Conservation (phyloP, 2,329 filamentous ascomycete genomes). For the Coniochaeta sp. region DNA sequence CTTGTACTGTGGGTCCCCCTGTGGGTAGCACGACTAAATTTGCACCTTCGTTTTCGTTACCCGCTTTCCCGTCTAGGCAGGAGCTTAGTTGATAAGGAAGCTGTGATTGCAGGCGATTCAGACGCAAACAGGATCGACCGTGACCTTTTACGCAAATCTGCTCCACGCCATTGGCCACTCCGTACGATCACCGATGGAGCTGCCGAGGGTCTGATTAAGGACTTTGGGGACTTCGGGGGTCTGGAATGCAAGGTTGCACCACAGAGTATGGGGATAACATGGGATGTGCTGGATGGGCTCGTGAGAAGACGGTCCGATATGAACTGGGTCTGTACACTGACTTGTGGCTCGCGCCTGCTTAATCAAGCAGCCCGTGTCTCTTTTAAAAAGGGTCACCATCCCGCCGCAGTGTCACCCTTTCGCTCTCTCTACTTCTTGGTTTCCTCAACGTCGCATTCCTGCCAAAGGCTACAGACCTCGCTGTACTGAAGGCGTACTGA, state of each 20-base stretch:
- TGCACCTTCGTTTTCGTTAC: neutral
- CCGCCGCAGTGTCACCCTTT: neutral
- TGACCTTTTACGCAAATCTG: neutral
- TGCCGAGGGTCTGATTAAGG: neutral
- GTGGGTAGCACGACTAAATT: neutral
- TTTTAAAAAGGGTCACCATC: neutral
- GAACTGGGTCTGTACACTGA: neutral
- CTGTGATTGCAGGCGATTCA: neutral
- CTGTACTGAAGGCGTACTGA: neutral
- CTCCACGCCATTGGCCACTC: neutral
- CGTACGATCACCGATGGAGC: neutral
- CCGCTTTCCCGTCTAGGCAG: slow-evolving; percentile 2
- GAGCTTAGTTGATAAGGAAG: slow-evolving; percentile 2
- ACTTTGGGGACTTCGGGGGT: neutral
- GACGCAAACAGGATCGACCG: neutral
- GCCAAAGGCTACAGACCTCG: neutral
- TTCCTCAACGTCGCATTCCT: neutral
- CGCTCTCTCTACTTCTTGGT: neutral
- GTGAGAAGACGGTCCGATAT: slow-evolving; percentile 1
- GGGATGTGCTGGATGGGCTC: neutral
- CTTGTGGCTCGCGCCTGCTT: neutral
- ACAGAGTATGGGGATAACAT: neutral
- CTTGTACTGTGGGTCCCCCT: neutral
- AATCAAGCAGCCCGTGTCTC: neutral
- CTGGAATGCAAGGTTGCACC: neutral